Conservation (phyloP, 148 eudicot genomes). For the Rhododendron ovatum region DNA sequence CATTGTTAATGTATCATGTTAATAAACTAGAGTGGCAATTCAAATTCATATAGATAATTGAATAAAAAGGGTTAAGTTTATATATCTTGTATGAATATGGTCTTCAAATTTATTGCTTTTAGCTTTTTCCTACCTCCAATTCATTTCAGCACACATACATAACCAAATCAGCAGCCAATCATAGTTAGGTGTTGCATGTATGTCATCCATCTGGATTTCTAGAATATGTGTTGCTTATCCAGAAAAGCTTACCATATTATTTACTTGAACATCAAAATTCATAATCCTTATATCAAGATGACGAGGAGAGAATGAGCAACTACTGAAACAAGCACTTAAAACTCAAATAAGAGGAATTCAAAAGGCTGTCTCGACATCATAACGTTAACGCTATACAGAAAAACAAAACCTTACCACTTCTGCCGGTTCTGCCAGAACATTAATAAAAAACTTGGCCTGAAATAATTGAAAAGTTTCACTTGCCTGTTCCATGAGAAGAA, state of each 20-base stretch:
- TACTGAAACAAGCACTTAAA: neutral
- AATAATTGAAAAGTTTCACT: constrained; percentile 12
- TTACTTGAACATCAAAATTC: neutral
- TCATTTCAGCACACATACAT: neutral
- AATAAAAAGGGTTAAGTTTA: neutral
- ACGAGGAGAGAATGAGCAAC: neutral
- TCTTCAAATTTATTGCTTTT: neutral
- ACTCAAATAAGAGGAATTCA: neutral
- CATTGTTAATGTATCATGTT: neutral
- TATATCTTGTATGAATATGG: neutral
- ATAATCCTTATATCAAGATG: neutral
- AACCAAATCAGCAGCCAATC: neutral
- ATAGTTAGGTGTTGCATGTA: neutral
- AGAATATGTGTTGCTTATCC: neutral
- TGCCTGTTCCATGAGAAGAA: neutral
- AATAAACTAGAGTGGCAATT: neutral
- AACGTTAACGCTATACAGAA: neutral
- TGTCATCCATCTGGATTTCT: neutral
- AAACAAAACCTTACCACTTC: constrained; percentile 59
- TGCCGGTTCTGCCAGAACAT: constrained; percentile 95
- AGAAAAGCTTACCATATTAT: neutral
- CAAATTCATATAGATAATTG: neutral
- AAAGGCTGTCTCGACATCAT: neutral
- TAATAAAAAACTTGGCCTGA: constrained; percentile 98
- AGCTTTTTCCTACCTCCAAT: neutral